Evolutionary conservation across 164 flowering plant genomes (phyloP), one percentile per base, ranked within the genome.

Genomic region (Nymphaea colorata): DNA sequence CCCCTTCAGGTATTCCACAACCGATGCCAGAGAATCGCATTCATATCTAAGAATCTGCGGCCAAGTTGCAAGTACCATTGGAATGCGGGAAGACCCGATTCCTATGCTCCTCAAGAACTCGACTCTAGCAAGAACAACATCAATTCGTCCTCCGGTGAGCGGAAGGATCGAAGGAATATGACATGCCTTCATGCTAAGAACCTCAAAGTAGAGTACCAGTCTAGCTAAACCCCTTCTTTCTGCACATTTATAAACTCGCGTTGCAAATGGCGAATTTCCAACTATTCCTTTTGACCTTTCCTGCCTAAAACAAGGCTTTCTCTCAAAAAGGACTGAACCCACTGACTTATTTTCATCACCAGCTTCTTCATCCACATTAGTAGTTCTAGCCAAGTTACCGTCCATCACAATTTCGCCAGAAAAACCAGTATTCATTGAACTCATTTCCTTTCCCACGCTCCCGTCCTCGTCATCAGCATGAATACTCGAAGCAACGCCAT

Each of bases 181-280:
- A 5, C 55, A 47, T 4, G 55, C 55, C 55, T 17, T 17, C 64
- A n/a, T 61, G 25, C n/a, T 36, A 61, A 61, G 64, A 61, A 36
- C 64, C 41, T 61, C 64, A n/a, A 61, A 61, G n/a, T 61, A 61
- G 16, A 61, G 64, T 8, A 61, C 25, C 64, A 61, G 4, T 36
- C 64, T 61, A 61, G 16, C 64, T 36, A 61, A 61, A 8, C 64
- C 64, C 64, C n/a, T 61, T 61, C 41, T 11, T 36, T 61, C 64
- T 61, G 64, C 64, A 6, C 64, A 61, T 61, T 17, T 36, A 61
- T 61, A 61, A 36, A 61, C 64, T 61, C 64, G 55, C 55, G 55
- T 45, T 47, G 6, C 55, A 47, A 47, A 47, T 47, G 5, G 55
- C 55, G 55, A 47, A 4, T 14, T 47, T 6, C 53, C 53, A 5